Evolutionary conservation across 805 yeast species (phyloP).

Genomic region (Metschnikowia anglica): DNA sequence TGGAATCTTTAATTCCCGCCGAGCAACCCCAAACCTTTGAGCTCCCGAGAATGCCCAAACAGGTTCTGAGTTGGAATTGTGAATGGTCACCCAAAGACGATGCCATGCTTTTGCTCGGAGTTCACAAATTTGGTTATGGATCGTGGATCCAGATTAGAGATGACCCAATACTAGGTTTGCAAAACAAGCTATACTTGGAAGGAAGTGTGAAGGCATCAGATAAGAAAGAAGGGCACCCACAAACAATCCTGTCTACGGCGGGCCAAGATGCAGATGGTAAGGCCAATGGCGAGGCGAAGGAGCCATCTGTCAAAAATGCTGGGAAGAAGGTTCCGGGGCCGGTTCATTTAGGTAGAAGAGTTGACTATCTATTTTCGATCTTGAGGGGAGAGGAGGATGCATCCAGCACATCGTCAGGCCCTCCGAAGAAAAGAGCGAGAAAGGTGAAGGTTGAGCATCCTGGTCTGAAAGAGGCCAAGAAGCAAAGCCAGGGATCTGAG

Average conservation of each 20-base stretch:
- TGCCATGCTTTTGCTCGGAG: slow-evolving; percentile 82
- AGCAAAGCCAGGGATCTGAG: slow-evolving; percentile 3
- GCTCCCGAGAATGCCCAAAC: slow-evolving; percentile 64
- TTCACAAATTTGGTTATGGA: slow-evolving; percentile 91
- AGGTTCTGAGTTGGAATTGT: slow-evolving; percentile 88
- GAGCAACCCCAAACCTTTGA: slow-evolving; percentile 61
- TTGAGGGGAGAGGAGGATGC: slow-evolving; percentile 57
- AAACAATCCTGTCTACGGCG: neutral
- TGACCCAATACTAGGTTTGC: slow-evolving; percentile 86
- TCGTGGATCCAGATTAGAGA: slow-evolving; percentile 94
- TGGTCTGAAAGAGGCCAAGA: slow-evolving; percentile 1
- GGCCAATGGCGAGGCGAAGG: slow-evolving; percentile 14
- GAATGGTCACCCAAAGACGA: slow-evolving; percentile 84
- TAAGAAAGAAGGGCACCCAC: slow-evolving; percentile 15
- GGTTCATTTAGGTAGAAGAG: slow-evolving; percentile 87
- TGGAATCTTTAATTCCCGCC: slow-evolving; percentile 52
- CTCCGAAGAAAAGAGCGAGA: slow-evolving; percentile 21
- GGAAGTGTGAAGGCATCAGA: slow-evolving; percentile 16
- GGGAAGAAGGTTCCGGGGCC: slow-evolving; percentile 76
- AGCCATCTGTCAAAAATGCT: slow-evolving; percentile 18
- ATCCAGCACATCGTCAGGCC: slow-evolving; percentile 4
- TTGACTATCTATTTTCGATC: slow-evolving; percentile 77
- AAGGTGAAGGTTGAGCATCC: slow-evolving; percentile 20
- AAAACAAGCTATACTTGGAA: slow-evolving; percentile 77
- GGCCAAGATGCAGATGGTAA: slow-evolving; percentile 13